Base-by-base conservation (phyloP, 441 rosid species). In the Erysimum cheiri region DNA sequence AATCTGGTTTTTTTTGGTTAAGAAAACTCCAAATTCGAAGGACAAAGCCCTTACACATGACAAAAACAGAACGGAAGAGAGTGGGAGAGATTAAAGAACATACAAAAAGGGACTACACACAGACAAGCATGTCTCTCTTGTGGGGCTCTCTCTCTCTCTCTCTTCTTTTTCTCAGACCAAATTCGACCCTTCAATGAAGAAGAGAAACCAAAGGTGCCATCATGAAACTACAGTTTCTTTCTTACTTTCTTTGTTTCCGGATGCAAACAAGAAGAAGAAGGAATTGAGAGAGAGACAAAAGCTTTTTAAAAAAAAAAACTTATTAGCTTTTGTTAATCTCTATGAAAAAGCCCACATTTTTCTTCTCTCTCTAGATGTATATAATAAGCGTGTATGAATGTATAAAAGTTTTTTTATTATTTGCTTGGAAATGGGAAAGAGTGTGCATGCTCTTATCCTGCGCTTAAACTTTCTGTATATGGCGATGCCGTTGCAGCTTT, bases 401-500 rank as follows among this genome's bases (percentile, higher is more conserved):
- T 62, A 44, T 44, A 48, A 40, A 60, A 31, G 41, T 59, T 59
- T 43, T 58, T 13, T 48, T 50, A 22, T 43, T 13, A 40, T 50
- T 80, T 77, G 85, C 80, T 82, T 69, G 76, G 79, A 77, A 83
- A 77, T 65, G 80, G 85, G 82, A 81, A 78, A 81, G 82, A 80
- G 89, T 73, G 86, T 82, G 89, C 84, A 74, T 75, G 83, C 87
- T 84, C 86, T 80, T 87, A 81, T 82, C 87, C 91, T 85, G 78
- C 84, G 84, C 90, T 76, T 81, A 78, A 79, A 82, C 85, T 85
- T 83, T 81, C 91, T 77, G 85, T 70, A 86, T 55, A 80, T 73
- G 77, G 83, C 78, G 87, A 89, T 89, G 84, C 77, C 92, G 84
- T 89, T 77, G 95, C 95, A 91, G 97, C 97, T 89, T 91, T 87